A percentile compares a stretch with the other conserved stretches of the same genome.
These are phyloP conservation scores for Glycine soja DNA, from an alignment of 306 rosid species.

Conservation along the genomic window DNA sequence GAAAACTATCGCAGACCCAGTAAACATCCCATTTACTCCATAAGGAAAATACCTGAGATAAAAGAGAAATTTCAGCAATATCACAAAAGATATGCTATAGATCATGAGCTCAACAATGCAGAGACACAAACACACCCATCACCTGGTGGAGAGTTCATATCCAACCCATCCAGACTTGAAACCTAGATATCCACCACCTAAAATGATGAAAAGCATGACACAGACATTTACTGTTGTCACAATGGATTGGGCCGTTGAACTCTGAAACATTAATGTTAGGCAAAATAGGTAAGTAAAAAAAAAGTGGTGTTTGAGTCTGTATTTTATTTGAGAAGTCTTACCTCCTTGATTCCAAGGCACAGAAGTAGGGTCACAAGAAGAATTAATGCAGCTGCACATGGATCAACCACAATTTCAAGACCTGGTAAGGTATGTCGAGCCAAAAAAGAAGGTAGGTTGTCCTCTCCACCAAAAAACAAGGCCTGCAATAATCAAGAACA, in stretches of 20 bases:
- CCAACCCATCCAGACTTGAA: slow-evolving; percentile 77
- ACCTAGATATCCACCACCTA: slow-evolving; percentile 72
- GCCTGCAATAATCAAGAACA: slow-evolving; percentile 55
- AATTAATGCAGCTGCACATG: slow-evolving; percentile 70
- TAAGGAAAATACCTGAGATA: slow-evolving; percentile 66
- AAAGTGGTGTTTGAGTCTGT: neutral
- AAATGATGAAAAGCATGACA: slow-evolving; percentile 67
- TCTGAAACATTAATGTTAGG: slow-evolving; percentile 58
- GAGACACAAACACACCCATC: slow-evolving; percentile 40
- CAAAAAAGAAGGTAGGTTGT: slow-evolving; percentile 61
- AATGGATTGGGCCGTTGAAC: slow-evolving; percentile 68
- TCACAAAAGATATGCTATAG: slow-evolving; percentile 17
- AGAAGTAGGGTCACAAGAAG: slow-evolving; percentile 63
- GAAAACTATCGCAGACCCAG: slow-evolving; percentile 78
- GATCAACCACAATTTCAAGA: slow-evolving; percentile 74
- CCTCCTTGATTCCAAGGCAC: slow-evolving; percentile 81
- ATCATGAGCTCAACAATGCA: slow-evolving; percentile 38
- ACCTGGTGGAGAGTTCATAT: slow-evolving; percentile 72
- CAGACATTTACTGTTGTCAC: slow-evolving; percentile 64
- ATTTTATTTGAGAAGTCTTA: slow-evolving; percentile 37
- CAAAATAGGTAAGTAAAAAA: slow-evolving; percentile 27
- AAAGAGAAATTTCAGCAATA: slow-evolving; percentile 39
- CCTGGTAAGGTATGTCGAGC: slow-evolving; percentile 69
- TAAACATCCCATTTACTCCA: slow-evolving; percentile 72
- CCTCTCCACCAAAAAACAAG: slow-evolving; percentile 71